A percentile compares a stretch with the other conserved stretches of the same genome.
Conservation (phyloP, 352 stramenopile species). For the Pythium aquatile region DNA sequence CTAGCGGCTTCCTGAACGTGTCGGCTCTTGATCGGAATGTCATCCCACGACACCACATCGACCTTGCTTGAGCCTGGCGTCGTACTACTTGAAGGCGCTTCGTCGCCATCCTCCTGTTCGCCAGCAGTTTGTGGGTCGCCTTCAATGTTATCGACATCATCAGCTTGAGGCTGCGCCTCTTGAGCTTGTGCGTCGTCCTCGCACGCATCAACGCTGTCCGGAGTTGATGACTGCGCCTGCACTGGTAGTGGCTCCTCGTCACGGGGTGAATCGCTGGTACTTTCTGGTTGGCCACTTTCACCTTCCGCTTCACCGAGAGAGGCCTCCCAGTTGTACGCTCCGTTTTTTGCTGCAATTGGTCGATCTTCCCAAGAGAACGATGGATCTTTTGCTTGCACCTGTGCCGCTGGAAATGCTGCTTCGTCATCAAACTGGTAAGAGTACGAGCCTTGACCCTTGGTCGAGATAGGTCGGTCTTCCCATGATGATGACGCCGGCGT, state of each 20-base stretch:
- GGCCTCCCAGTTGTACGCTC: conserved; percentile 12
- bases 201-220: too few relatives aligned
- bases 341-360: conserved; percentile 9
- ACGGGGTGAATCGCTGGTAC: neutral
- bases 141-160: neutral
- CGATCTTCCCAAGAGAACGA: conserved; percentile 21
- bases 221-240: neutral
- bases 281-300: neutral
- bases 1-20: conserved; percentile 11
- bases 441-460: neutral
- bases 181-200: neutral
- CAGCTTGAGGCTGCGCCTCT: neutral
- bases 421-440: neutral
- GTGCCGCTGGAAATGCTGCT: neutral
- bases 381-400: neutral
- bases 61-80: neutral
- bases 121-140: neutral
- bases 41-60: conserved; percentile 19
- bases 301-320: neutral
- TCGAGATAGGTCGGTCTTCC: conserved; percentile 14
- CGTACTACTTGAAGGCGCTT: neutral
- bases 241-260: neutral
- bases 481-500: conserved; percentile 7
- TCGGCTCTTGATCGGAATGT: conserved; percentile 23
- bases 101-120: neutral